Evolutionary conservation across 2,329 filamentous ascomycete species (phyloP), one percentile per base, ranked within the genome.

Genomic region (Nannizziopsis arthrosporioides): DNA sequence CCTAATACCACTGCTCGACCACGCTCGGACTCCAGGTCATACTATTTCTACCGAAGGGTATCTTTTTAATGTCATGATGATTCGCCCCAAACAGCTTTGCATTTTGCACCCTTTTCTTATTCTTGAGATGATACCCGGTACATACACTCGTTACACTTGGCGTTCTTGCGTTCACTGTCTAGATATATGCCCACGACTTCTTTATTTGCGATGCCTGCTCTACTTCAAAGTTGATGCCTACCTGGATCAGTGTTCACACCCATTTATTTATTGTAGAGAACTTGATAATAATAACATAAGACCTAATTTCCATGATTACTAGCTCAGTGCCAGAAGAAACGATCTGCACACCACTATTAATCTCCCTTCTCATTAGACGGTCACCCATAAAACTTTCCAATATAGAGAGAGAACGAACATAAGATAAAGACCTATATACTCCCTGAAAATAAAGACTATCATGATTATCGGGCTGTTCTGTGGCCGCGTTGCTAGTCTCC

Each of bases 401-500:
- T 44, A 7, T 27, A 7, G 7, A 27, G 3, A 7, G 22, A 27
- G 7, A 7, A 27, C 4, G 22, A n/a, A n/a, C n/a, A n/a, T n/a
- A n/a, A n/a, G 22, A 27, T 4, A 19, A 10, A 22, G 38, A 5
- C 18, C 12, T 19, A 17, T 12, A 11, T 14, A 5, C 22, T 15
- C 15, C n/a, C 38, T 34, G 17, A 18, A 11, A 27, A 17, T 36
- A 6, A 35, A 44, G 34, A 11, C 12, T 31, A 22, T 11, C 2
- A 8, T 41, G 6, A 10, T 7, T 5, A 19, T 41, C 12, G 8
- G 12, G 4, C 8, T 19, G 2, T 10, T 9, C 9, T 32, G 11
- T 34, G 19, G 8, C 14, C 4, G 19, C 3, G 15, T 38, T n/a
- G 19, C 44, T 51, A 43, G 27, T 18, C 42, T 31, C 62, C 57